Percentiles rank a stretch among this genome's conserved stretches.
These are phyloP conservation scores for Ustilago bromivora DNA, from an alignment of 1,284 basidiomycete species.

Conservation along the genomic window DNA sequence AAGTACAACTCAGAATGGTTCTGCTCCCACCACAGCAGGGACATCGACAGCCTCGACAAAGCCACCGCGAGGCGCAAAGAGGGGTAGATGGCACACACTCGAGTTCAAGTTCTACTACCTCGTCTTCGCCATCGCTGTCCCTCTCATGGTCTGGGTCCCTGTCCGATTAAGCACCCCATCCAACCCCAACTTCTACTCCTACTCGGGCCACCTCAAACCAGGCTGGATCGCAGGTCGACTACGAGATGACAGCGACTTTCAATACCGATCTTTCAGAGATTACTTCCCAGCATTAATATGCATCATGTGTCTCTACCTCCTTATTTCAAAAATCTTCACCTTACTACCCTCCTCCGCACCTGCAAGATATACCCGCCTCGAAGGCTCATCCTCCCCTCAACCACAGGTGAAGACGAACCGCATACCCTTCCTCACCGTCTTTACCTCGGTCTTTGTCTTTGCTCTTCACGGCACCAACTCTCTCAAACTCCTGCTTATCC, in stretches of 20 bases:
- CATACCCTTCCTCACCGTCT: conserved; percentile 72
- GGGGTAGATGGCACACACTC: conserved; percentile 78
- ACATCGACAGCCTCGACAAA: conserved; percentile 11
- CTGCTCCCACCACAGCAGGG: background rate
- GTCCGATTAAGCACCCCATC: conserved; percentile 80
- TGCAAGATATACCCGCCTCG: conserved; percentile 23
- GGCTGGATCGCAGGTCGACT: conserved; percentile 72
- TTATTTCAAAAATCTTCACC: conserved; percentile 61
- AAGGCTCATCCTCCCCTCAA: background rate
- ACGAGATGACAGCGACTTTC: conserved; percentile 71
- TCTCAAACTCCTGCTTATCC: conserved; percentile 81
- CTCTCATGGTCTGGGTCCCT: conserved; percentile 84
- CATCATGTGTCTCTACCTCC: conserved; percentile 64
- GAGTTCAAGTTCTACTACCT: conserved; percentile 87
- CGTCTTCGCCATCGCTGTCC: conserved; percentile 77
- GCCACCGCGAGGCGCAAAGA: background rate
- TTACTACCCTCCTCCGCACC: conserved; percentile 12
- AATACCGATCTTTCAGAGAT: conserved; percentile 70
- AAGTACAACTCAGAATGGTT: background rate
- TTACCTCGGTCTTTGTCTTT: conserved; percentile 79
- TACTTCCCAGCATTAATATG: conserved; percentile 61
- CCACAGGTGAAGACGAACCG: conserved; percentile 71
- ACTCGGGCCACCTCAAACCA: conserved; percentile 75
- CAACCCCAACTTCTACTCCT: conserved; percentile 80
- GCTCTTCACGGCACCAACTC: conserved; percentile 87